Evolutionary conservation across 1,284 basidiomycete species (phyloP).

Genomic region (Microbotryum silenes-acaulis): DNA sequence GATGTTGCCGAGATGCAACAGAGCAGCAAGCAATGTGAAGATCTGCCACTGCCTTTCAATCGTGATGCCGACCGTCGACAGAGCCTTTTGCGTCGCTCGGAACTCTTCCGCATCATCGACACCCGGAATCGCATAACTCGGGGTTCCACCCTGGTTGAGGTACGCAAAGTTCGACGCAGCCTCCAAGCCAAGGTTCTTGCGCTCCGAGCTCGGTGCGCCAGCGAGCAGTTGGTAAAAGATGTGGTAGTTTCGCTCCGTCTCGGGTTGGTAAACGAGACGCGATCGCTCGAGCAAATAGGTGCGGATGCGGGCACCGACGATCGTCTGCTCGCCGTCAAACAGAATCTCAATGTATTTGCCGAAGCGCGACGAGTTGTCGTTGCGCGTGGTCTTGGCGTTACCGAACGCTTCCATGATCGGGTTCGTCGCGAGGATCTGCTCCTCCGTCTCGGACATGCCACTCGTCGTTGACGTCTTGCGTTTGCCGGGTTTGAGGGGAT

Average conservation of each 20-base stretch:
- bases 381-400: slow-evolving; percentile 97
- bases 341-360: slow-evolving; percentile 99
- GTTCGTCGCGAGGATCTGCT: slow-evolving; percentile 95
- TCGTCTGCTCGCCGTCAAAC: slow-evolving; percentile 89
- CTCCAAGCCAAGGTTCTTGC: slow-evolving; percentile 87
- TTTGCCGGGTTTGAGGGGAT: slow-evolving; percentile 52
- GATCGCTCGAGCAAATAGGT: slow-evolving; percentile 97
- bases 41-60: slow-evolving; percentile 98
- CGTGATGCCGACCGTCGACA: slow-evolving; percentile 93
- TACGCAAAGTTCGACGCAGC: slow-evolving; percentile 81
- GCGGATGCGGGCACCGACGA: slow-evolving; percentile 93
- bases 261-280: slow-evolving; percentile 92
- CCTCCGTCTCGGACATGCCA: slow-evolving; percentile 83
- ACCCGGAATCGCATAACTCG: slow-evolving; percentile 69
- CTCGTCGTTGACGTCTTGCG: slow-evolving; percentile 47
- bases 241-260: slow-evolving; percentile 96
- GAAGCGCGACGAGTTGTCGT: slow-evolving; percentile 98
- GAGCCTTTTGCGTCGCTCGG: slow-evolving; percentile 80
- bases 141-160: slow-evolving; percentile 87
- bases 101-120: slow-evolving; percentile 97
- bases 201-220: slow-evolving; percentile 87
- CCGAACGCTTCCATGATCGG: slow-evolving; percentile 98
- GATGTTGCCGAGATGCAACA: slow-evolving; percentile 95
- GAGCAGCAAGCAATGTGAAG: slow-evolving; percentile 84
- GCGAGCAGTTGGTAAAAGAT: slow-evolving; percentile 99